phyloP scores from a whole-genome alignment of 192 early-diverging fungal species.

The Backusella tuberculispora region DNA sequence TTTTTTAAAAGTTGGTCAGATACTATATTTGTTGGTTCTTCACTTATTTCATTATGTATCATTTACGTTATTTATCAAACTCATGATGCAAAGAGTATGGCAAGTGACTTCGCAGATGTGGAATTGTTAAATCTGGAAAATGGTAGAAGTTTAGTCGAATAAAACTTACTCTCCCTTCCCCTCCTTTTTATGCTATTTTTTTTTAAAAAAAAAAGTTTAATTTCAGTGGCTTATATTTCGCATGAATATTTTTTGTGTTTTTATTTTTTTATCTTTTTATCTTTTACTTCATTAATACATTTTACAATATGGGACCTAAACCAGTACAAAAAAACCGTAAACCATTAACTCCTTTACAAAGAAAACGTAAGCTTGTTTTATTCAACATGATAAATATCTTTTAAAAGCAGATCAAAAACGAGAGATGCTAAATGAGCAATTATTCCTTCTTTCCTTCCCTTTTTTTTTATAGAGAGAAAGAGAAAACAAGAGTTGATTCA shows the following conservation, averaged over 20 bases:
- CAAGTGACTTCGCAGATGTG: slow-evolving; percentile 35
- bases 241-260: slow-evolving; percentile 1
- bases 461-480: slow-evolving; percentile 36
- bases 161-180: neutral
- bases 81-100: slow-evolving; percentile 37
- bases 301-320: slow-evolving; percentile 28
- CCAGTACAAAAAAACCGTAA: slow-evolving; percentile 19
- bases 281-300: neutral
- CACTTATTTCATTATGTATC: slow-evolving; percentile 69
- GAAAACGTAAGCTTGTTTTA: slow-evolving; percentile 20
- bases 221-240: slow-evolving; percentile 11
- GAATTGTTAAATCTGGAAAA: slow-evolving; percentile 23
- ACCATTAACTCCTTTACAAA: slow-evolving; percentile 31
- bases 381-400: neutral
- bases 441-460: neutral
- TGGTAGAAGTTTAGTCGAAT: neutral
- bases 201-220: neutral
- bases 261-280: slow-evolving; percentile 11
- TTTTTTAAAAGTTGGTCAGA: slow-evolving; percentile 97
- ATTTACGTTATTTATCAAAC: slow-evolving; percentile 73
- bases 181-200: no score
- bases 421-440: no score
- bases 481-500: slow-evolving; percentile 44
- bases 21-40: slow-evolving; percentile 86
- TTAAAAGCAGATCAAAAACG: neutral